A percentile compares a stretch with the other conserved stretches of the same genome.
Conservation (phyloP, 768 basidiomycete genomes). For the Tylopilus felleus region DNA sequence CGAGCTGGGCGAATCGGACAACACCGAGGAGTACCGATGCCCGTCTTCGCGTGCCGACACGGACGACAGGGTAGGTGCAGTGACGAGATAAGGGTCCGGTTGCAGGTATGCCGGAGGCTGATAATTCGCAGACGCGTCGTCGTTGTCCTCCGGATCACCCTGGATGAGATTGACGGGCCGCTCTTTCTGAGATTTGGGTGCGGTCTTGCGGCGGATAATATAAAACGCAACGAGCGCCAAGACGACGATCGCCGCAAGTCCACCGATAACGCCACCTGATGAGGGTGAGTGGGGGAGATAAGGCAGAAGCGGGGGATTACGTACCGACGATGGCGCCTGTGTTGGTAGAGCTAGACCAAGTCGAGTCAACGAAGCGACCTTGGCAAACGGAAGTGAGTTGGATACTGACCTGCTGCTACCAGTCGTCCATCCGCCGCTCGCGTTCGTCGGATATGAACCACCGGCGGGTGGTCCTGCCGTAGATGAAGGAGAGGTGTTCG, state of each 20-base stretch:
- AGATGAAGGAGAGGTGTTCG: slow-evolving; percentile 63
- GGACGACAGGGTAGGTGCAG: slow-evolving; percentile 53
- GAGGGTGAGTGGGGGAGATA: slow-evolving; percentile 3
- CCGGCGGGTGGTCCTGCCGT: slow-evolving; percentile 77
- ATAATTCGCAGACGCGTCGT: slow-evolving; percentile 36
- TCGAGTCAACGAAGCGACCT: not conserved
- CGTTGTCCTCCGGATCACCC: slow-evolving; percentile 50
- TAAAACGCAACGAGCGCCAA: slow-evolving; percentile 42
- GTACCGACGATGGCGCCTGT: slow-evolving; percentile 51
- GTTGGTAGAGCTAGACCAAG: slow-evolving; percentile 31
- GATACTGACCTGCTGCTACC: slow-evolving; percentile 26
- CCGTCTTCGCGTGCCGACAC: slow-evolving; percentile 33
- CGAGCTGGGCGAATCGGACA: slow-evolving; percentile 17
- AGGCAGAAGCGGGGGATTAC: slow-evolving; percentile 2
- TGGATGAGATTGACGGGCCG: slow-evolving; percentile 67
- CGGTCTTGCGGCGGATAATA: slow-evolving; percentile 48
- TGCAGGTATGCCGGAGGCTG: slow-evolving; percentile 69
- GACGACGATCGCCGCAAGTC: slow-evolving; percentile 48
- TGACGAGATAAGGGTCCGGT: slow-evolving; percentile 73
- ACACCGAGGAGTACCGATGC: slow-evolving; percentile 15
- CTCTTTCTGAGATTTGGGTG: slow-evolving; percentile 43
- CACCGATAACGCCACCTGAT: slow-evolving; percentile 54
- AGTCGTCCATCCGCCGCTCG: slow-evolving; percentile 34
- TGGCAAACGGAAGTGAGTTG: not conserved
- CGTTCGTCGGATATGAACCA: slow-evolving; percentile 61